phyloP scores from a whole-genome alignment of 2,329 filamentous ascomycete species.

The Acarospora socialis region DNA sequence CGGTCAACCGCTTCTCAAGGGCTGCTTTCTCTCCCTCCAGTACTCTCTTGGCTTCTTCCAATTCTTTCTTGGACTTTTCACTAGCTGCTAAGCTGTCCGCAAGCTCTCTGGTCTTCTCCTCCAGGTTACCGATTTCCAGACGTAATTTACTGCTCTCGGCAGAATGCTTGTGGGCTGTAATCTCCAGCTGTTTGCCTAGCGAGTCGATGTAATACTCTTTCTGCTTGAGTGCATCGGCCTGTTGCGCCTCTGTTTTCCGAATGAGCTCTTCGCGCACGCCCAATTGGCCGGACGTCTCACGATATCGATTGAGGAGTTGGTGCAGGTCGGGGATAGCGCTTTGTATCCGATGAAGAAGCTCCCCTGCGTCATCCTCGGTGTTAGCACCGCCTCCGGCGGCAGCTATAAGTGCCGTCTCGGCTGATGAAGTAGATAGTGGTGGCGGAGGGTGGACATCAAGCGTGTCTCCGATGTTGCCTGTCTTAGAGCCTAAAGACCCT shows the following conservation, averaged over 20 bases:
- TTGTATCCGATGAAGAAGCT: conserved; percentile 30
- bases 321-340: conserved; percentile 32
- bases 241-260: conserved; percentile 15
- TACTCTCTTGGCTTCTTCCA: conserved; percentile 23
- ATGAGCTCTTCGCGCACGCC: conserved; percentile 8
- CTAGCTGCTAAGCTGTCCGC: conserved; percentile 31
- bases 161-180: conserved; percentile 34
- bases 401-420: background rate
- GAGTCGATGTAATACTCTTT: conserved; percentile 41
- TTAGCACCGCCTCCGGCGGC: background rate
- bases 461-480: too few species aligned
- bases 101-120: conserved; percentile 39
- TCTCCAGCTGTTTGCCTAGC: conserved; percentile 36
- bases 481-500: conserved; percentile 1
- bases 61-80: conserved; percentile 28
- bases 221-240: conserved; percentile 30
- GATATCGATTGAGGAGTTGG: conserved; percentile 10
- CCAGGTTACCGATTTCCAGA: conserved; percentile 35
- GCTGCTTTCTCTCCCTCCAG: conserved; percentile 24
- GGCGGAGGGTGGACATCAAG: too few species aligned
- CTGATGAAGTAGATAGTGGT: too few species aligned
- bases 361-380: conserved; percentile 6
- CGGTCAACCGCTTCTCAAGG: too few species aligned
- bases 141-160: conserved; percentile 37
- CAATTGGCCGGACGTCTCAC: conserved; percentile 9